Percentiles rank a stretch among this genome's conserved stretches.
Evolutionary conservation across 306 rosid species (phyloP).

Genomic region (Begonia masoniana): DNA sequence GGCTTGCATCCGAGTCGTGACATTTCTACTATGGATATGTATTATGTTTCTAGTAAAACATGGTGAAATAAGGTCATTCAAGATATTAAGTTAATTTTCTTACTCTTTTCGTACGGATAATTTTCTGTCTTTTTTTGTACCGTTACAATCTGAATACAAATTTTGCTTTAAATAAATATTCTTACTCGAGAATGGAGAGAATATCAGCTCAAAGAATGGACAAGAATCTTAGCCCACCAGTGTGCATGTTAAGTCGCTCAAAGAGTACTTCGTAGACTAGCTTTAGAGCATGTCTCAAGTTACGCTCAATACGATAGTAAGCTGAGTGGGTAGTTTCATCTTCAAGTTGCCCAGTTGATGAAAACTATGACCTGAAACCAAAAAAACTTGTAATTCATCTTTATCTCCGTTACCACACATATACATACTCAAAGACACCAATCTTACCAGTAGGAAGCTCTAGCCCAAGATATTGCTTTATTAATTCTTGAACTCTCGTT

Average conservation of each 20-base stretch:
- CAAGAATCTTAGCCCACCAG: slow-evolving; percentile 80
- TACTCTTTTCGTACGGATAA: too few species aligned
- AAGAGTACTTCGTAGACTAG: slow-evolving; percentile 78
- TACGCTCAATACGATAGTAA: slow-evolving; percentile 64
- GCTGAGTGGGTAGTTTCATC: slow-evolving; percentile 46
- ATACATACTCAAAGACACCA: not conserved
- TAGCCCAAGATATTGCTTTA: slow-evolving; percentile 78
- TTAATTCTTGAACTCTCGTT: slow-evolving; percentile 53
- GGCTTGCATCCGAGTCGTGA: too few species aligned
- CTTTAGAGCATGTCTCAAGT: slow-evolving; percentile 71
- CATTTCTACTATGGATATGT: too few species aligned
- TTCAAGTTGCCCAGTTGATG: slow-evolving; percentile 26
- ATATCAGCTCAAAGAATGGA: slow-evolving; percentile 71
- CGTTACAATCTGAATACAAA: not conserved
- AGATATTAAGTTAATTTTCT: too few species aligned
- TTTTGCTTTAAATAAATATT: slow-evolving; percentile 7
- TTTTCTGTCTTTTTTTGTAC: not conserved
- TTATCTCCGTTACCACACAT: not conserved
- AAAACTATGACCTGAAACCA: slow-evolving; percentile 30
- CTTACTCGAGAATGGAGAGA: slow-evolving; percentile 70
- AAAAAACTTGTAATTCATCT: slow-evolving; percentile 9
- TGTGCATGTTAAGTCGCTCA: slow-evolving; percentile 81
- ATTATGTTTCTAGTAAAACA: too few species aligned
- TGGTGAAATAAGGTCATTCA: too few species aligned
- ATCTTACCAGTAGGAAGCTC: slow-evolving; percentile 57